Evolutionary conservation across 345 rosid genomes (phyloP).

Genomic region (Populus nigra): DNA sequence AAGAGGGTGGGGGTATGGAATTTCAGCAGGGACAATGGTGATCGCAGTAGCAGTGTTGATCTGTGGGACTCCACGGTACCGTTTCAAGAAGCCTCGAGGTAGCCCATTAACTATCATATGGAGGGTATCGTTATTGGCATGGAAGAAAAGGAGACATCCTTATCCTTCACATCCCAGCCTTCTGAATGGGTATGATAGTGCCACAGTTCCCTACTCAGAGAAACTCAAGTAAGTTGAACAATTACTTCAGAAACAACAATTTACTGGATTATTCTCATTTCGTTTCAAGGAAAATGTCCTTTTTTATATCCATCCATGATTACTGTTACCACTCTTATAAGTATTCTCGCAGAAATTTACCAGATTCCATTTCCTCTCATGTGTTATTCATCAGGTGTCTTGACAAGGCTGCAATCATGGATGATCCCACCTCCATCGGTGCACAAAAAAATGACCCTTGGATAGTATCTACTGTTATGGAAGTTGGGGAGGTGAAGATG

Average conservation of each 20-base stretch:
- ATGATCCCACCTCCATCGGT: slow-evolving; percentile 22
- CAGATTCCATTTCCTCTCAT: not conserved
- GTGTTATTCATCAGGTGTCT: slow-evolving; percentile 45
- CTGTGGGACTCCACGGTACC: slow-evolving; percentile 57
- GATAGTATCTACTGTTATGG: slow-evolving; percentile 64
- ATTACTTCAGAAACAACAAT: not conserved
- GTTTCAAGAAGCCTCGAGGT: slow-evolving; percentile 72
- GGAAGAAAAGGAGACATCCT: slow-evolving; percentile 61
- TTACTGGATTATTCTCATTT: not conserved
- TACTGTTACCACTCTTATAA: not conserved
- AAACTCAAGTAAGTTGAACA: slow-evolving; percentile 47
- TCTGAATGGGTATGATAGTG: slow-evolving; percentile 52
- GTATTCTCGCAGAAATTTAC: not conserved
- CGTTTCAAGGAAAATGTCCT: not conserved
- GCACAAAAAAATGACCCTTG: slow-evolving; percentile 45
- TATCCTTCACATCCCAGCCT: slow-evolving; percentile 57
- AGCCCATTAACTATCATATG: slow-evolving; percentile 82
- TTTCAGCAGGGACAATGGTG: slow-evolving; percentile 78
- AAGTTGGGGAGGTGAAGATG: slow-evolving; percentile 87
- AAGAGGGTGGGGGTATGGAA: slow-evolving; percentile 93
- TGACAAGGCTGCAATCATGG: slow-evolving; percentile 74
- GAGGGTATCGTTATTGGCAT: slow-evolving; percentile 70
- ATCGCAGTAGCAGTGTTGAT: slow-evolving; percentile 58
- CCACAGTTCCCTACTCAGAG: slow-evolving; percentile 56
- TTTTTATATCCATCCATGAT: not conserved